Evolutionary conservation across 2,329 filamentous ascomycete species (phyloP).

Genomic region (Microcera coccophila): DNA sequence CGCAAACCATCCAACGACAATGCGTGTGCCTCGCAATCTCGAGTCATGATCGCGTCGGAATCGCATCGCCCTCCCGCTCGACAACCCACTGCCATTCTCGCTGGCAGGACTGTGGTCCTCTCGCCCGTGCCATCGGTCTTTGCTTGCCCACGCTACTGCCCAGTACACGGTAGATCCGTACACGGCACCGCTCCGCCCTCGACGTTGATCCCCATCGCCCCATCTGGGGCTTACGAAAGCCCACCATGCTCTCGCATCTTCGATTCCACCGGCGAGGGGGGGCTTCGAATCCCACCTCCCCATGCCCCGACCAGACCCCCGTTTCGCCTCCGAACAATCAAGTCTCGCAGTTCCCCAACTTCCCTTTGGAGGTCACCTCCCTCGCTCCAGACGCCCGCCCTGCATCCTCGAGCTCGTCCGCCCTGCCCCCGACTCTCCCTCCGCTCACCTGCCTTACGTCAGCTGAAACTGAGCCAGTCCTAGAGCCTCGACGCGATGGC

Average conservation of each 20-base stretch:
- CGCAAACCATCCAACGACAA: constrained; percentile 9
- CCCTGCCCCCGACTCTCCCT: constrained; percentile 47
- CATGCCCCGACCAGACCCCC: constrained; percentile 46
- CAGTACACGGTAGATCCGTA: background rate
- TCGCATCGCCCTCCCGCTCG: constrained; percentile 11
- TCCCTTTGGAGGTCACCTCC: too few species aligned
- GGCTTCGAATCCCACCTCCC: constrained; percentile 53
- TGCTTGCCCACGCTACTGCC: constrained; percentile 7
- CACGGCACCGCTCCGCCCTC: constrained; percentile 6
- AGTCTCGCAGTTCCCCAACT: constrained; percentile 40
- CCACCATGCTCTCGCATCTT: constrained; percentile 50
- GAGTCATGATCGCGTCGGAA: constrained; percentile 27
- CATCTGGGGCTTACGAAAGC: constrained; percentile 17
- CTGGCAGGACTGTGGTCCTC: constrained; percentile 9
- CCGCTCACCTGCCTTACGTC: constrained; percentile 49
- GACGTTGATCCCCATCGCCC: constrained; percentile 18
- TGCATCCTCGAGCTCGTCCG: constrained; percentile 34
- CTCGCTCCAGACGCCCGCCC: constrained; percentile 35
- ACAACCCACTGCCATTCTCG: constrained; percentile 13
- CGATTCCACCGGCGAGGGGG: constrained; percentile 58
- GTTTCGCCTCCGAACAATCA: constrained; percentile 36
- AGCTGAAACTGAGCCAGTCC: constrained; percentile 30
- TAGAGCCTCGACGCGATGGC: constrained; percentile 23
- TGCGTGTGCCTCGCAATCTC: constrained; percentile 22
- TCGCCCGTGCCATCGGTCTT: constrained; percentile 11